Conservation (phyloP, 73 alveolate genomes). For the Paramecium sonneborni region DNA sequence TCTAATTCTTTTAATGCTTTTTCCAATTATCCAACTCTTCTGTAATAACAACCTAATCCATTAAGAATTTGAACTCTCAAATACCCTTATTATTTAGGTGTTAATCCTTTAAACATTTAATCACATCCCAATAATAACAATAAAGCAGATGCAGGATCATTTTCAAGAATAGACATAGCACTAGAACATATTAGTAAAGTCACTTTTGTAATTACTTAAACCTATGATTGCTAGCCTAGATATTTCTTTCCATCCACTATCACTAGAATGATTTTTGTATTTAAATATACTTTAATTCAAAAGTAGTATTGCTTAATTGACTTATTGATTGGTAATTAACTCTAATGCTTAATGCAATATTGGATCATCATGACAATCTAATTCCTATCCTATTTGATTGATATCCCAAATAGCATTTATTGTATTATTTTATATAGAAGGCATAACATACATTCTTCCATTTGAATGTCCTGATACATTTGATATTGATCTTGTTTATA, state of each 20-base stretch:
- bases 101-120: slow-evolving; percentile 25
- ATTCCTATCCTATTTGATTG: slow-evolving; percentile 25
- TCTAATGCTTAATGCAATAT: not conserved
- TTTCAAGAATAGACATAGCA: slow-evolving; percentile 32
- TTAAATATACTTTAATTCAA: not conserved
- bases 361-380: slow-evolving; percentile 54
- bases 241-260: slow-evolving; percentile 36
- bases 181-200: not conserved
- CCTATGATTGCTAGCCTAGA: slow-evolving; percentile 38
- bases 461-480: slow-evolving; percentile 15
- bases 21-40: slow-evolving; percentile 26
- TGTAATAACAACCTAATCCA: slow-evolving; percentile 50
- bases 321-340: not conserved
- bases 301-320: not conserved
- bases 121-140: slow-evolving; percentile 38
- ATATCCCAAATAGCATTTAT: slow-evolving; percentile 50
- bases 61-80: slow-evolving; percentile 17
- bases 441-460: not conserved
- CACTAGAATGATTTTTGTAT: not conserved
- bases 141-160: slow-evolving; percentile 38
- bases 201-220: not conserved
- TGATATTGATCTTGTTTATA: not conserved
- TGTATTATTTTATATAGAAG: not conserved
- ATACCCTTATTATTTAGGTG: slow-evolving; percentile 20
- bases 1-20: slow-evolving; percentile 47